Evolutionary conservation across 2,329 filamentous ascomycete genomes (phyloP), one percentile per base, ranked within the genome.

Genomic region (Pseudogymnoascus sp.): DNA sequence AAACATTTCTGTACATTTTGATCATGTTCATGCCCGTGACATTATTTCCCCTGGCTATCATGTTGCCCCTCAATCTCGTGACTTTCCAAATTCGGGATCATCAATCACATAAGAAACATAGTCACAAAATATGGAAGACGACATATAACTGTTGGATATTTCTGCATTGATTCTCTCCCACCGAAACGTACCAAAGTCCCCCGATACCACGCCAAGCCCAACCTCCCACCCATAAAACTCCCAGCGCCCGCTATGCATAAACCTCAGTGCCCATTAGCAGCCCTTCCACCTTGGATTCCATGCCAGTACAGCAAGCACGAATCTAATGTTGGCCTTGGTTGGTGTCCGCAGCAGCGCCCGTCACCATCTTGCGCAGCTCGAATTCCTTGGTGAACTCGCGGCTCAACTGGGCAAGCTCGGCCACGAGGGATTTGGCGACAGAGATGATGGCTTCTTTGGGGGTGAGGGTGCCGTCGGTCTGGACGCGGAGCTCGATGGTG

Each of bases 331-430:
- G 41, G 12, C 39, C 39, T 15, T 48, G 41, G 41, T 48, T 48
- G 13, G 41, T 48, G 7, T 48, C 61, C 33, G 33, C 60, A 18
- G 45, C 67, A 30, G 65, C 69, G 48, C 82, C 83, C 45, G 82
- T 82, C 62, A 86, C 89, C 81, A 95, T 92, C 75, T 91, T 92
- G 68, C 90, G 85, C 67, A 95, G 76, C 74, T 95, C 90, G 75
- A 85, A 94, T 74, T 97, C 92, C 70, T 92, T 91, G 18, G 89
- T 95, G 72, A 97, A 96, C 71, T 95, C 90, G 65, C 89, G 84
- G 64, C 88, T 88, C 61, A 99, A 78, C 65, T 85, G 85, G 60
- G 86, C 86, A 60, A 96, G 82, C 65, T 95, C 86, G 61, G 84
- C 82, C 64, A 99, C 88, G 48, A 96, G 80, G 65, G 91, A 86